These are phyloP conservation scores for Erodium texanum DNA, from an alignment of 441 rosid species.

Conservation along the genomic window DNA sequence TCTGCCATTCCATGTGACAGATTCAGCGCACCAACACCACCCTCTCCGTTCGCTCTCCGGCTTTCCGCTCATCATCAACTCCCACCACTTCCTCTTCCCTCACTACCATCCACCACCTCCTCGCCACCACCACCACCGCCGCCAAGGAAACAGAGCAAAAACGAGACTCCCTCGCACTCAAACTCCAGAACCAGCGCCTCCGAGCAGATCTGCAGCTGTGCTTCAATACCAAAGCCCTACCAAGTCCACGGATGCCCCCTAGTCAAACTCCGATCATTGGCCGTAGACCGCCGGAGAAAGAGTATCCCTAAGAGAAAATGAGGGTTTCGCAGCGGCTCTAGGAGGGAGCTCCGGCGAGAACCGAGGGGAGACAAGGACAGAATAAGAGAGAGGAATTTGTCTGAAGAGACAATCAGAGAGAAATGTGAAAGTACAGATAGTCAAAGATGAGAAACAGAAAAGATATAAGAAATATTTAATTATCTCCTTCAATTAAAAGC, in stretches of 20 bases:
- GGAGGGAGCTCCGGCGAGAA: too few species aligned
- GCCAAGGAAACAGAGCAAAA: not conserved
- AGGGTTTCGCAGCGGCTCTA: too few species aligned
- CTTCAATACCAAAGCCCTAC: not conserved
- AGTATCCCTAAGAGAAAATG: too few species aligned
- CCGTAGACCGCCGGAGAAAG: not conserved
- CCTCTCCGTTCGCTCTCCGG: conserved; percentile 66
- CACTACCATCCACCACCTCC: conserved; percentile 1
- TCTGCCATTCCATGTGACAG: conserved; percentile 98
- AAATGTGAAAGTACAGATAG: not conserved
- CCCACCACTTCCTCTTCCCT: not conserved
- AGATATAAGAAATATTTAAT: not conserved
- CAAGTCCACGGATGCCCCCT: not conserved
- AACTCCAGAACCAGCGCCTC: not conserved
- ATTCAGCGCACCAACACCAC: conserved; percentile 52
- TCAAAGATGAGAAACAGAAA: not conserved
- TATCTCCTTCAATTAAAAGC: too few species aligned
- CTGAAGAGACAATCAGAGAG: not conserved
- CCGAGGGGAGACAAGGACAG: too few species aligned
- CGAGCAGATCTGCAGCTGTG: conserved; percentile 3
- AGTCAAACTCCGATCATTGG: not conserved
- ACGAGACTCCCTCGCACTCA: too few species aligned
- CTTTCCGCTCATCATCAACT: conserved; percentile 69
- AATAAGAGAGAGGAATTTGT: too few species aligned
- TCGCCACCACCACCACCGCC: not conserved